Base-by-base conservation (phyloP, 495 filamentous ascomycete genomes). In the Hapsidospora chrysogenum region DNA sequence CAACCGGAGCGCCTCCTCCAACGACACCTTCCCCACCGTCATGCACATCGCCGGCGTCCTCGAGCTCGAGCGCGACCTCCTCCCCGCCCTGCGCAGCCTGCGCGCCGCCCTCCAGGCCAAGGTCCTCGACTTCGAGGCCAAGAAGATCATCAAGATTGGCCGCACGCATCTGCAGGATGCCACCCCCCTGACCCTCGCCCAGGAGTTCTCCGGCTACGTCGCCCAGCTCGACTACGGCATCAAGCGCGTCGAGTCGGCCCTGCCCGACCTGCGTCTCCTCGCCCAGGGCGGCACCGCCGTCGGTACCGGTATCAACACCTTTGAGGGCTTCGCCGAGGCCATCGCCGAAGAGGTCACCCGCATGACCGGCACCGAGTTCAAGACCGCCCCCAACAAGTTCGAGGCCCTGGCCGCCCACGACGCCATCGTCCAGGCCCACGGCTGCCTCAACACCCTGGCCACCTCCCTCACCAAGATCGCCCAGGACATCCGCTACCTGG, bases 31-130 rank as follows among this genome's bases (percentile, higher is more conserved):
- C 74, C 89, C 89, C 20, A 96, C 87, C 41, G 92, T 94, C 47
- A 97, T 97, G 89, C 92, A 96, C 67, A 93, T 97, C 47, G 89
- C 89, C 36, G 87, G 87, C 38, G 85, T 95, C 19, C 63, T 97
- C 28, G 89, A 96, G 60, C 73, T 96, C 36, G 80, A 92, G 54
- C 70, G 80, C 55, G 65, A 76, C 41, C 76, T 97, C 20, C 58
- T 97, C 3, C 92, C 89, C 7, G 66, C 82, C 20, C 69, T 96
- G 36, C 75, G 70, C 58, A 78, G 68, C 49, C 73, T 97, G 29
- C 78, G 84, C 35, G 67, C 77, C 39, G 83, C 81, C 16, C 68
- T 97, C 20, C 74, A 95, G 57, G 68, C 65, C 46, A 96, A 96
- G 69, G 76, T 85, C n/a, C 72, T 92, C 46, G 71, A 80, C 14